Percentiles rank a stretch among this genome's conserved stretches.
Evolutionary conservation across 805 yeast genomes (phyloP).

Genomic region (Cyberlindnera saturnus): DNA sequence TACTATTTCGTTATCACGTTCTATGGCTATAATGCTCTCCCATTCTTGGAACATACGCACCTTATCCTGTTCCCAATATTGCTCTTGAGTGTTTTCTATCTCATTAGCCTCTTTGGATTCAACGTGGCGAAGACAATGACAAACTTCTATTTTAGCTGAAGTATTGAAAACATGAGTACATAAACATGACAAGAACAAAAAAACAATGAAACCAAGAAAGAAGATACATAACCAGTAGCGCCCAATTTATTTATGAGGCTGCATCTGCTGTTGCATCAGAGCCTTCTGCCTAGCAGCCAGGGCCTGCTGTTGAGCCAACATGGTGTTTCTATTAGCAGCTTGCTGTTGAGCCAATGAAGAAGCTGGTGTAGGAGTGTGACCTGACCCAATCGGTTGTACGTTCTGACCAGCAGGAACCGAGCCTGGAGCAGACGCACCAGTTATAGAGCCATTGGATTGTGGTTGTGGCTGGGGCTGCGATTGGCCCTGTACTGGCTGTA

Average conservation of each 20-base stretch:
- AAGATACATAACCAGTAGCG: neutral
- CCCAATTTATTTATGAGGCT: neutral
- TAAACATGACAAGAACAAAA: neutral
- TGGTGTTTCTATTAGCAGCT: conserved; percentile 8
- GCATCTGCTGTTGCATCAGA: conserved; percentile 21
- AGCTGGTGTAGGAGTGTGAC: conserved; percentile 1
- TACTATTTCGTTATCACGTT: conserved; percentile 79
- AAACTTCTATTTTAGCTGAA: conserved; percentile 18
- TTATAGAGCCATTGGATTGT: neutral
- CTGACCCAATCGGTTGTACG: conserved; percentile 6
- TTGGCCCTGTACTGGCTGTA: neutral
- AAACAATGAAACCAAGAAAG: neutral
- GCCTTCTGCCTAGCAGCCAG: conserved; percentile 8
- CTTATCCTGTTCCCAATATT: conserved; percentile 60
- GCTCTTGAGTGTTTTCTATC: conserved; percentile 48
- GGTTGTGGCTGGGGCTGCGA: conserved; percentile 6
- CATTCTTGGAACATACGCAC: conserved; percentile 59
- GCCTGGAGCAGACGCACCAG: neutral
- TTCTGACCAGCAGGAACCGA: neutral
- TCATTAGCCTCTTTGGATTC: conserved; percentile 58
- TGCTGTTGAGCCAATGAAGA: conserved; percentile 11
- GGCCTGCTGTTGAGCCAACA: conserved; percentile 18
- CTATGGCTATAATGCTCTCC: conserved; percentile 80
- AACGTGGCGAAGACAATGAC: conserved; percentile 69
- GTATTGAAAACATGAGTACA: neutral